Conservation (phyloP, 2,329 filamentous ascomycete genomes). For the Clarireedia monteithiana region DNA sequence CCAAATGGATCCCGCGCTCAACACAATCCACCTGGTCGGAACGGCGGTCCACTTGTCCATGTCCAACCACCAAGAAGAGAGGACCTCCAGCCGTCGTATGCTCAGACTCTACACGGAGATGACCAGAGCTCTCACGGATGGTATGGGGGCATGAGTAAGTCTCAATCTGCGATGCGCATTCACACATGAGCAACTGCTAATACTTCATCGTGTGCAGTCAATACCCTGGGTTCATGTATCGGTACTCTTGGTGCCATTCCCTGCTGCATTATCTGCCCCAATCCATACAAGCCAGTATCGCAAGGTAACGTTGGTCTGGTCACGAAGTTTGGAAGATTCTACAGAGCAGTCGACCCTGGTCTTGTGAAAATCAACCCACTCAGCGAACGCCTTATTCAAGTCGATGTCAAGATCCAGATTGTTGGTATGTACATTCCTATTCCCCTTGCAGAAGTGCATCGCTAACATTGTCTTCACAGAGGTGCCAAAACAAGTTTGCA, state of each 20-base stretch:
- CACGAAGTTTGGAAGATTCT: conserved; percentile 91
- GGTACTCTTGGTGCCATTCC: conserved; percentile 81
- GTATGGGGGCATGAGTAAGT: conserved; percentile 81
- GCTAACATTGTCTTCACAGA: conserved; percentile 37
- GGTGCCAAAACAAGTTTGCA: conserved; percentile 93
- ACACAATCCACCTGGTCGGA: conserved; percentile 15
- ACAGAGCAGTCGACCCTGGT: conserved; percentile 91
- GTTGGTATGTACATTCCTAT: conserved; percentile 43
- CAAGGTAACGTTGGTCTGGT: conserved; percentile 95
- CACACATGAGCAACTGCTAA: neutral
- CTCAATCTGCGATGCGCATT: neutral
- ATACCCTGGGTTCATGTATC: conserved; percentile 63
- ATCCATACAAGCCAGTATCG: conserved; percentile 86
- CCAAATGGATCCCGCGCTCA: conserved; percentile 14
- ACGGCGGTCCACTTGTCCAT: conserved; percentile 44
- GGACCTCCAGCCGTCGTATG: conserved; percentile 70
- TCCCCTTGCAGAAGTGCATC: neutral
- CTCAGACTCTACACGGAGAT: conserved; percentile 52
- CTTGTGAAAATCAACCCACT: conserved; percentile 97
- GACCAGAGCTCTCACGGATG: conserved; percentile 70
- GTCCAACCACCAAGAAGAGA: conserved; percentile 76
- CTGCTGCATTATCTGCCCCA: conserved; percentile 86
- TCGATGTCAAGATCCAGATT: conserved; percentile 99
- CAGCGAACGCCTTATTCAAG: conserved; percentile 78
- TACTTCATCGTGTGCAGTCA: conserved; percentile 41